Evolutionary conservation across 2,329 filamentous ascomycete genomes (phyloP).

Genomic region (Samsoniella hepiali): DNA sequence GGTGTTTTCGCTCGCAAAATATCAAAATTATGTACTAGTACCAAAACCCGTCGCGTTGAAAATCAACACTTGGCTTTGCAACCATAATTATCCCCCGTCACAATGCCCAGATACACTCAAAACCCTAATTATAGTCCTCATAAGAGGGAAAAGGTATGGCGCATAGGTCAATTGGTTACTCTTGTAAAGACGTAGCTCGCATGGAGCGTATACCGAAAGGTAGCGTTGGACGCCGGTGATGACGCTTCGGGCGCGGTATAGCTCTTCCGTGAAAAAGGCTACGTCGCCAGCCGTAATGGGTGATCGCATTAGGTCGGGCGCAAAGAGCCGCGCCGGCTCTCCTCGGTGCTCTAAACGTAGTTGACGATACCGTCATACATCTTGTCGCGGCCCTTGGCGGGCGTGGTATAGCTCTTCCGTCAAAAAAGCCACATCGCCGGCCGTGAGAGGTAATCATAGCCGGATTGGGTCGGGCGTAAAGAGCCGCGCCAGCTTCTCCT

Average conservation of each 20-base stretch:
- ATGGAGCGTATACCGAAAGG: no score
- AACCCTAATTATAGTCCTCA: no score
- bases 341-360: slow-evolving; percentile 72
- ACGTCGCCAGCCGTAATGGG: slow-evolving; percentile 78
- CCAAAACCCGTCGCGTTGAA: no score
- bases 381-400: slow-evolving; percentile 80
- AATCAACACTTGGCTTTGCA: no score
- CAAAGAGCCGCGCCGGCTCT: slow-evolving; percentile 57
- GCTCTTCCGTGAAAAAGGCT: slow-evolving; percentile 84
- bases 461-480: slow-evolving; percentile 48
- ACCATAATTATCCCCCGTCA: no score
- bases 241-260: slow-evolving; percentile 78
- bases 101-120: no score
- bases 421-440: slow-evolving; percentile 80
- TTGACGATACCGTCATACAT: slow-evolving; percentile 84
- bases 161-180: no score
- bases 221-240: slow-evolving; percentile 67
- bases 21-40: no score
- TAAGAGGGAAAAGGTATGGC: no score
- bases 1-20: background rate
- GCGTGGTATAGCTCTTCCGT: slow-evolving; percentile 86
- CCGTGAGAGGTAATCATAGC: slow-evolving; percentile 61
- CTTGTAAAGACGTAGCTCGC: no score
- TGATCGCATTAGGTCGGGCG: slow-evolving; percentile 54
- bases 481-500: slow-evolving; percentile 65